Evolutionary conservation across 306 rosid genomes (phyloP).

Genomic region (Arachis hypogaea): DNA sequence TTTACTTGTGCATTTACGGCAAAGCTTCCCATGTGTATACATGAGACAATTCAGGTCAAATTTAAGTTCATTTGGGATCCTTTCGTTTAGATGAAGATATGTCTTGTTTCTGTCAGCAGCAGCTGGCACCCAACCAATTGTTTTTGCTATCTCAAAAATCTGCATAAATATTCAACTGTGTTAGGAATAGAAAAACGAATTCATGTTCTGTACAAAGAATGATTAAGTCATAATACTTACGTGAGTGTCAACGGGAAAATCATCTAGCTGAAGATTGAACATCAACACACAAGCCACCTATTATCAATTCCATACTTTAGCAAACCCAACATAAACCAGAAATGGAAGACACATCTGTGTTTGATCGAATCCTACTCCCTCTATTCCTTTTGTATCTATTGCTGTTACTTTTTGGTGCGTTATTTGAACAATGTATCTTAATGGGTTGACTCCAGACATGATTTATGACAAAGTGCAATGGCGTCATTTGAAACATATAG

Average conservation of each 20-base stretch:
- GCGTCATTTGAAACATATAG: too few species aligned
- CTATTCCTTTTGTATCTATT: too few species aligned
- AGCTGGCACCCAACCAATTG: constrained; percentile 80
- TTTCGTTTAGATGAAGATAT: constrained; percentile 82
- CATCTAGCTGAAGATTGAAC: constrained; percentile 79
- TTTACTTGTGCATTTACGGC: constrained; percentile 67
- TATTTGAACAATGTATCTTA: too few species aligned
- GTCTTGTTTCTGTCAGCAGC: constrained; percentile 80
- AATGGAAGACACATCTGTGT: constrained; percentile 1
- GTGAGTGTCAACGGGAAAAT: constrained; percentile 95
- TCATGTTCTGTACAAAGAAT: constrained; percentile 24
- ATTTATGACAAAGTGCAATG: too few species aligned
- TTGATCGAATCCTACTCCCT: background rate
- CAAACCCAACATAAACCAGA: constrained; percentile 14
- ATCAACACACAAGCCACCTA: constrained; percentile 59
- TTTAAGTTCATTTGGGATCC: constrained; percentile 79
- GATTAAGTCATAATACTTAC: constrained; percentile 55
- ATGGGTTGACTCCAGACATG: too few species aligned
- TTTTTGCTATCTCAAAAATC: constrained; percentile 86
- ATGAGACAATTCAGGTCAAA: constrained; percentile 91
- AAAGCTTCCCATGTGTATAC: constrained; percentile 85
- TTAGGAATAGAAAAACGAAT: background rate
- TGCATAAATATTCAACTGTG: constrained; percentile 36
- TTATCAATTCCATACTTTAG: constrained; percentile 33
- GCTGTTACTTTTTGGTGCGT: too few species aligned